Evolutionary conservation across 768 basidiomycete species (phyloP), one percentile per base, ranked within the genome.

Genomic region (Agaricus blazei): DNA sequence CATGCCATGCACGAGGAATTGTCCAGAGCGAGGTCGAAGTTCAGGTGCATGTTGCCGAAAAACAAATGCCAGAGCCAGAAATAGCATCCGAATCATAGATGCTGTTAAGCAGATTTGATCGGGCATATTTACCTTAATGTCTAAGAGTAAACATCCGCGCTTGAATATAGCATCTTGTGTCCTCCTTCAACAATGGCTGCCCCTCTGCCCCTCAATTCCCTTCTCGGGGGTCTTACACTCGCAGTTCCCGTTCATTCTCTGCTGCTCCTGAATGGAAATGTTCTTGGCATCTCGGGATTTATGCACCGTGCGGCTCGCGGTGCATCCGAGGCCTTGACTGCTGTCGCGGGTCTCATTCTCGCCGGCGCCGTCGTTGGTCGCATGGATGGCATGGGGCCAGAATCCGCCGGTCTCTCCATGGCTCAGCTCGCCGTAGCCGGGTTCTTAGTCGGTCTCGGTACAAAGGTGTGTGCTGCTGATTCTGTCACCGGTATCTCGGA

Each of bases 211-310:
- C 60, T 82, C 27, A 73, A 75, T 48, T 81, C 83, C 19, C 73
- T 84, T 52, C 63, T 84, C 23, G 83, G 83, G 15, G 84, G 84
- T 6, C 50, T 81, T 27, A 73, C 76, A 44, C 69, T 85, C 23
- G 67, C 82, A 24, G 48, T 84, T 34, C 72, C 84, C 1, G 75
- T 77, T 2, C 79, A 84, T 59, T 66, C 77, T 14, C 68, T 85
- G 4, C 65, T 82, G 29, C 62, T 81, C 12, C 70, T 83, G 40
- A 84, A 82, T 54, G 81, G 83, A 24, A 72, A 70, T 54, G 75
- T 78, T 46, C 80, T 83, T 58, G 84, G 84, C 1, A 77, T 85
- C 51, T 84, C 83, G 26, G 82, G 83, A 15, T 84, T 84, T 59
- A 60, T 85, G 2, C 80, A 84, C 63, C 72, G 75, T 47, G 73